Evolutionary conservation across 1,284 basidiomycete species (phyloP).

Genomic region (Hypsizygus ulmarius): DNA sequence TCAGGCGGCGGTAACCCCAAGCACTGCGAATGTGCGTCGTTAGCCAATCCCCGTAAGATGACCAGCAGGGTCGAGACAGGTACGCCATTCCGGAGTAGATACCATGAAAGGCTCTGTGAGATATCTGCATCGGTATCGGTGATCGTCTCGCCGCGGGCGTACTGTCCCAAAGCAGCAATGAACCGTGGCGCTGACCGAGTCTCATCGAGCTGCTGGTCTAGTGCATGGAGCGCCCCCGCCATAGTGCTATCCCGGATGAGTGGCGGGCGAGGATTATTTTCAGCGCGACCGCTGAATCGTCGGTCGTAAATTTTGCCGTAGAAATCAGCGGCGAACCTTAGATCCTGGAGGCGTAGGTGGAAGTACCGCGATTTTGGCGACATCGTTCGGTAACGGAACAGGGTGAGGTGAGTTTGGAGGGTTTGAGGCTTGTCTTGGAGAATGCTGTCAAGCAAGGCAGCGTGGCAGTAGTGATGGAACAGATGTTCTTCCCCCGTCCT

Average conservation of each 20-base stretch:
- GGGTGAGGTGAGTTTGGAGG: conserved; percentile 68
- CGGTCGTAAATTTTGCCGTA: conserved; percentile 70
- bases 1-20: conserved; percentile 44
- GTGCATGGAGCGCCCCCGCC: conserved; percentile 55
- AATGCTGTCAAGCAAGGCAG: conserved; percentile 82
- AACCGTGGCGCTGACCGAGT: conserved; percentile 47
- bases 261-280: conserved; percentile 61
- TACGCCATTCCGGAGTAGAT: conserved; percentile 65
- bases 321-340: conserved; percentile 69
- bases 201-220: conserved; percentile 54
- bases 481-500: conserved; percentile 56
- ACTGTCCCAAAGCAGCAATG: conserved; percentile 43
- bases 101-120: conserved; percentile 46
- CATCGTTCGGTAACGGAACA: conserved; percentile 67
- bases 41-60: conserved; percentile 55
- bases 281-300: conserved; percentile 62
- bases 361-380: conserved; percentile 55
- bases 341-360: conserved; percentile 64
- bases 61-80: conserved; percentile 63
- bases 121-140: conserved; percentile 23
- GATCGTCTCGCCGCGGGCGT: conserved; percentile 48
- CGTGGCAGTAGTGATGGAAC: conserved; percentile 74
- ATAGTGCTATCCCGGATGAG: conserved; percentile 69
- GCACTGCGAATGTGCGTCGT: conserved; percentile 57
- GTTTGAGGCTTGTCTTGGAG: conserved; percentile 84